Conservation (phyloP, 257 asterid genomes). For the Galeopsis tetrahit region DNA sequence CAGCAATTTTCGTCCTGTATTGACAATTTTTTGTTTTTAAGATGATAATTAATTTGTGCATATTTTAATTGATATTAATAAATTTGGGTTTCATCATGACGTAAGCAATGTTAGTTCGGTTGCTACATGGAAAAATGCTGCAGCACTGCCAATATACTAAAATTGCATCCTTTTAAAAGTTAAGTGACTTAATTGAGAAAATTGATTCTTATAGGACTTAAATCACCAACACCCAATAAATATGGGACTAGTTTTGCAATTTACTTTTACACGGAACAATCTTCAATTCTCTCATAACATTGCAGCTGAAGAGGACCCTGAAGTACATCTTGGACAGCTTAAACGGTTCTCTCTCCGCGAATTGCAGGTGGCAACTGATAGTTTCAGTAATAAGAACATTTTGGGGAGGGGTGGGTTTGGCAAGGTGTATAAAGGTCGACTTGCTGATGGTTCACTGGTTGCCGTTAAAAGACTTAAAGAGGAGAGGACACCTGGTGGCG, state of each 20-base stretch:
- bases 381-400: conserved; percentile 55
- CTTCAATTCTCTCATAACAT: conserved; percentile 20
- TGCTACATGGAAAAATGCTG: too few species aligned
- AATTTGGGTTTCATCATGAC: too few species aligned
- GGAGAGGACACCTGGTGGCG: conserved; percentile 63
- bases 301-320: conserved; percentile 64
- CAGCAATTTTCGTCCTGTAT: not conserved
- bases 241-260: not conserved
- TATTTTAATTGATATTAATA: too few species aligned
- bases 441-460: conserved; percentile 53
- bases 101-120: too few species aligned
- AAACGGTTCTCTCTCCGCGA: conserved; percentile 60
- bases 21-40: too few species aligned
- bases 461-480: conserved; percentile 62
- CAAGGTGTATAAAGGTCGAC: conserved; percentile 58
- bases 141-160: not conserved
- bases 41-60: too few species aligned
- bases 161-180: not conserved
- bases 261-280: not conserved
- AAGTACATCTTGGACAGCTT: conserved; percentile 63
- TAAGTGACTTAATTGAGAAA: not conserved
- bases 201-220: not conserved
- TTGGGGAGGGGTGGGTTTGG: conserved; percentile 63
- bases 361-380: conserved; percentile 62
- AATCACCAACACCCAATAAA: not conserved